Base-by-base conservation (phyloP, 208 protist species). In the Wallacemonas sp. region DNA sequence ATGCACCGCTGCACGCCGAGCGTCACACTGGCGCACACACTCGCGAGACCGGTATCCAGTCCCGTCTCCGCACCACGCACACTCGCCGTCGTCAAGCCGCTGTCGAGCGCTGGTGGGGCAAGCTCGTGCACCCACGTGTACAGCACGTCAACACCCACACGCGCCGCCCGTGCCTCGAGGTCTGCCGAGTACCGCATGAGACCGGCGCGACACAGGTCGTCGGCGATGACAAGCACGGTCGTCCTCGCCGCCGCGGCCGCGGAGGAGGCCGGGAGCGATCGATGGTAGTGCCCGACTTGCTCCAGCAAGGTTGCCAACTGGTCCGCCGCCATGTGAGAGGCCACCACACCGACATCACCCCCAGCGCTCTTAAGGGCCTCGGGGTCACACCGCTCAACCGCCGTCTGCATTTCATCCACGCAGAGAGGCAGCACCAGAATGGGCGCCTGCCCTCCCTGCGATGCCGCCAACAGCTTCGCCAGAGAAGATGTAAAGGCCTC, bases 1-100 rank as follows among this genome's bases (percentile, higher is more conserved):
- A 93, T 41, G 26, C 79, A 45, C 9, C 75, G 73, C 3, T 88
- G 53, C 2, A 83, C 71, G 10, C 87, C 87, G 29, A 89, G 17
- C 19, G 79, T 77, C 8, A 83, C 76, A n/a, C 79, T 83, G 10
- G 82, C 76, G 45, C 77, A 79, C 34, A 93, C 33, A n/a, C 46
- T 64, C 3, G 76, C 70, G 33, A 93, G 62, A 34, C 66, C 52
- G 19, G 74, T 78, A 42, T 65, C 21, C 17, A 73, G 21, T 60
- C 27, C 24, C 55, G 68, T 13, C 26, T 48, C 52, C 5, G 41
- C 50, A 38, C 55, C 52, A 32, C 54, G 32, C 19, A 83, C 63
- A 34, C 50, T 36, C 0, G 67, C 63, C 12, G 57, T 45, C 4
- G 83, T 71, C 10, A 81, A 39, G 2, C 76, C 68, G 33, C 76